Conservation (phyloP, 2,329 filamentous ascomycete genomes). For the Drechmeria coniospora region DNA sequence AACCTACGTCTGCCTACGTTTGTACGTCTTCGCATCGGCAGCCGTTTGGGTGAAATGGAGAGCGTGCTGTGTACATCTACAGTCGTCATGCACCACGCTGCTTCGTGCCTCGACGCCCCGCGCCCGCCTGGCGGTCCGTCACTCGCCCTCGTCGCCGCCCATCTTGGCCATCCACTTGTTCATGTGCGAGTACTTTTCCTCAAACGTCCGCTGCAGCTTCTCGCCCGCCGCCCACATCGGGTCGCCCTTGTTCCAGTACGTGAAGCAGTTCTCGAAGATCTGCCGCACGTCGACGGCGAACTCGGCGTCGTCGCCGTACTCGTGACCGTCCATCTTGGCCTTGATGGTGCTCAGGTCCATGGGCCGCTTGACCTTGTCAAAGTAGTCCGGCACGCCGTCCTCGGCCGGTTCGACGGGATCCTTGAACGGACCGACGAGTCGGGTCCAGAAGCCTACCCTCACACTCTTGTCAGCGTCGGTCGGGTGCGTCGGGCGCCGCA, state of each 20-base stretch:
- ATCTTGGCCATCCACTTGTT: slow-evolving; percentile 44
- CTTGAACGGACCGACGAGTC: slow-evolving; percentile 46
- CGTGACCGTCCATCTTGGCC: slow-evolving; percentile 37
- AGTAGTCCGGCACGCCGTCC: slow-evolving; percentile 46
- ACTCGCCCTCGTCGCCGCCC: slow-evolving; percentile 20
- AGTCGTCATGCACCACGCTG: no score
- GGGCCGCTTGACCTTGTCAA: slow-evolving; percentile 42
- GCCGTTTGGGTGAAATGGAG: no score
- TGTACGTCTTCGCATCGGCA: no score
- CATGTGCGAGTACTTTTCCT: slow-evolving; percentile 44
- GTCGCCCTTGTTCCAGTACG: slow-evolving; percentile 43
- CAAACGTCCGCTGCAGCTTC: slow-evolving; percentile 41
- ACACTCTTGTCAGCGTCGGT: not conserved
- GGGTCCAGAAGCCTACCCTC: slow-evolving; percentile 44
- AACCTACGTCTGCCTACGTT: no score
- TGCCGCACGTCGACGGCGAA: slow-evolving; percentile 43
- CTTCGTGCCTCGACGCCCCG: not conserved
- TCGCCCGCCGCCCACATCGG: slow-evolving; percentile 40
- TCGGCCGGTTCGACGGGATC: slow-evolving; percentile 40
- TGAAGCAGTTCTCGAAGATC: slow-evolving; percentile 48
- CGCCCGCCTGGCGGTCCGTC: no score
- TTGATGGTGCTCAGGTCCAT: slow-evolving; percentile 50
- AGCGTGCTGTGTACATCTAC: no score
- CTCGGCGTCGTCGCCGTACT: slow-evolving; percentile 36
- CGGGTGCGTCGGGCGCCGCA: no score